Conservation (phyloP, 257 asterid genomes). For the Echium plantagineum region DNA sequence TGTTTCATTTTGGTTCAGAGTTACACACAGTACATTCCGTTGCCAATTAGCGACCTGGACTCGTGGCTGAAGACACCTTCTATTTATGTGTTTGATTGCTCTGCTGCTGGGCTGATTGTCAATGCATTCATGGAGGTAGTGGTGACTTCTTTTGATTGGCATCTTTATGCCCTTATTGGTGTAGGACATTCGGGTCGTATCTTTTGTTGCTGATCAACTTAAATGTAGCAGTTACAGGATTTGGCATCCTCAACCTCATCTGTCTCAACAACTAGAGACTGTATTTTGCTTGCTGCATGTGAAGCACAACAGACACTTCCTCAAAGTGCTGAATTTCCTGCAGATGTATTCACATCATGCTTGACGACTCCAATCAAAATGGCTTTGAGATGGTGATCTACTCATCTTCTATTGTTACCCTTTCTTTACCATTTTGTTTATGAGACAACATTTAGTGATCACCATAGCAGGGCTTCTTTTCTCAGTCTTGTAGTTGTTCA, state of each 20-base stretch:
- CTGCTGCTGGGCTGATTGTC: constrained; percentile 95
- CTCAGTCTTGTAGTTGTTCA: neutral
- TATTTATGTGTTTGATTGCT: constrained; percentile 94
- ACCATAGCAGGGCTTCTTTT: neutral
- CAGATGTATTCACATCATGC: constrained; percentile 96
- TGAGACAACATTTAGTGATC: neutral
- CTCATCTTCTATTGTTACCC: neutral
- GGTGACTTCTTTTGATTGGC: neutral
- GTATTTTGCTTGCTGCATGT: constrained; percentile 96
- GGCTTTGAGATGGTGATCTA: constrained; percentile 87
- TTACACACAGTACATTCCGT: constrained; percentile 92
- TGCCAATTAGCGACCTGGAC: constrained; percentile 82
- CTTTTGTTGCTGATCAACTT: constrained; percentile 2
- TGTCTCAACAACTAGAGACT: constrained; percentile 34
- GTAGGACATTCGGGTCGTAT: neutral
- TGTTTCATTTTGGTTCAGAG: constrained; percentile 40
- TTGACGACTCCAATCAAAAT: constrained; percentile 93
- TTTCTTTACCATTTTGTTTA: neutral
- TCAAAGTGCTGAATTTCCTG: constrained; percentile 93
- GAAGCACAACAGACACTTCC: constrained; percentile 82
- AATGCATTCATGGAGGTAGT: constrained; percentile 75
- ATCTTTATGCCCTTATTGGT: constrained; percentile 1
- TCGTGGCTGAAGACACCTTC: constrained; percentile 98
- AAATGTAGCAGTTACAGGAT: constrained; percentile 62
- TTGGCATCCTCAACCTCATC: constrained; percentile 50